Evolutionary conservation across 1,139 yeast species (phyloP).

Genomic region (Blastobotrys serpentis): DNA sequence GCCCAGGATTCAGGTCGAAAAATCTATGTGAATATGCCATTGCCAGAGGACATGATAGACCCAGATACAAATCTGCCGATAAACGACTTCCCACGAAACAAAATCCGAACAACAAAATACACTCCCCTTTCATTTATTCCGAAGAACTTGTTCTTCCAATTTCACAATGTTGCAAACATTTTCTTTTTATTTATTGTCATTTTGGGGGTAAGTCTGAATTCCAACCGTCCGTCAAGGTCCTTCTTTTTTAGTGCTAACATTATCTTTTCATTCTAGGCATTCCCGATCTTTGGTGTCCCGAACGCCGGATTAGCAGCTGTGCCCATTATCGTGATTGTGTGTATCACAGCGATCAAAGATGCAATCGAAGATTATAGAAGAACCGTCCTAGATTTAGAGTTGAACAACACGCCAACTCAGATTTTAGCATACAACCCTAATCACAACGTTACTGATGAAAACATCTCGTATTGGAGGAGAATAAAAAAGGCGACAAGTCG

Average conservation of each 20-base stretch:
- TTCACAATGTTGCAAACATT: slow-evolving; percentile 79
- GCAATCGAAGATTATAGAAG: slow-evolving; percentile 93
- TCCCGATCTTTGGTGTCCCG: slow-evolving; percentile 87
- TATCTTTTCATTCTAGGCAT: slow-evolving; percentile 34
- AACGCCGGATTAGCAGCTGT: slow-evolving; percentile 90
- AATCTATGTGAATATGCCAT: slow-evolving; percentile 56
- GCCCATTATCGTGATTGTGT: slow-evolving; percentile 89
- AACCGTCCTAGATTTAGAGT: slow-evolving; percentile 72
- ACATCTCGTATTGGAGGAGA: slow-evolving; percentile 62
- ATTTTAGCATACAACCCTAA: slow-evolving; percentile 67
- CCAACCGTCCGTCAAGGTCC: background rate
- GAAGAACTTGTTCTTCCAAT: slow-evolving; percentile 71
- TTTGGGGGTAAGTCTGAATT: slow-evolving; percentile 59
- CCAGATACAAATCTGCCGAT: slow-evolving; percentile 46
- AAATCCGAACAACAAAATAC: slow-evolving; percentile 89
- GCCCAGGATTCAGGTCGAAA: background rate
- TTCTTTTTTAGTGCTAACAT: slow-evolving; percentile 1
- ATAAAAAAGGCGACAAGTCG: slow-evolving; percentile 52
- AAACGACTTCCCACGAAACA: slow-evolving; percentile 65
- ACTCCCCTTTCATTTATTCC: slow-evolving; percentile 88
- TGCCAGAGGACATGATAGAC: slow-evolving; percentile 62
- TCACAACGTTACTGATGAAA: slow-evolving; percentile 68
- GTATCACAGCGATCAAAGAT: slow-evolving; percentile 86
- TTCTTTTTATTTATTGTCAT: slow-evolving; percentile 78
- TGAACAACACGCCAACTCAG: slow-evolving; percentile 84